Percentiles rank a stretch among this genome's conserved stretches.
phyloP scores from a whole-genome alignment of 208 protist species.

The Sergeia podlipaevii region DNA sequence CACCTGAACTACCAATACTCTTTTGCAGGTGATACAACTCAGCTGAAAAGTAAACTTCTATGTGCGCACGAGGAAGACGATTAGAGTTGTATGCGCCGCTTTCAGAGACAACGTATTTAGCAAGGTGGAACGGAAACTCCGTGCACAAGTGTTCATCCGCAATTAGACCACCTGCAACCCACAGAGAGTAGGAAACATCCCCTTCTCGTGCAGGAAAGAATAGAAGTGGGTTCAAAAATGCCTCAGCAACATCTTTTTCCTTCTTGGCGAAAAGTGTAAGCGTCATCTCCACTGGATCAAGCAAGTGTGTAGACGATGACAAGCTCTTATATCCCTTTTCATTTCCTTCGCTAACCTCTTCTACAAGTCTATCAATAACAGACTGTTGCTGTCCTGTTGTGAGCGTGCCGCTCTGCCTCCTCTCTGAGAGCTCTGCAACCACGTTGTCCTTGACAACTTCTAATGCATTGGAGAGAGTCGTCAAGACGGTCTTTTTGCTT shows the following conservation, averaged over 20 bases:
- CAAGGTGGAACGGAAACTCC: constrained; percentile 85
- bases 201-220: constrained; percentile 58
- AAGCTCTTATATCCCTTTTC: constrained; percentile 76
- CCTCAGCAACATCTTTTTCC: constrained; percentile 47
- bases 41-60: constrained; percentile 85
- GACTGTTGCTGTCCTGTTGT: constrained; percentile 44
- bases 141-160: constrained; percentile 40
- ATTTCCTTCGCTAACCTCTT: constrained; percentile 44
- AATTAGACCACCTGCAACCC: constrained; percentile 73
- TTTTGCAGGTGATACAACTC: constrained; percentile 72
- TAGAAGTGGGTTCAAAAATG: constrained; percentile 55
- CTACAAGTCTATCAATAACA: constrained; percentile 57
- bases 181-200: constrained; percentile 75
- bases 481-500: constrained; percentile 39
- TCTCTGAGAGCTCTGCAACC: constrained; percentile 35
- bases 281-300: constrained; percentile 66
- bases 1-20: constrained; percentile 45
- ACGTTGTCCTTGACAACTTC: constrained; percentile 52
- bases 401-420: constrained; percentile 47
- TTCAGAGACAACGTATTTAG: constrained; percentile 37
- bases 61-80: constrained; percentile 44
- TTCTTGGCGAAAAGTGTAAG: constrained; percentile 52
- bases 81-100: constrained; percentile 2
- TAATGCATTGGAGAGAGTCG: constrained; percentile 39
- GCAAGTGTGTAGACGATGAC: constrained; percentile 73